phyloP scores from a whole-genome alignment of 2,329 filamentous ascomycete genomes.

The Aspergillus fructus region DNA sequence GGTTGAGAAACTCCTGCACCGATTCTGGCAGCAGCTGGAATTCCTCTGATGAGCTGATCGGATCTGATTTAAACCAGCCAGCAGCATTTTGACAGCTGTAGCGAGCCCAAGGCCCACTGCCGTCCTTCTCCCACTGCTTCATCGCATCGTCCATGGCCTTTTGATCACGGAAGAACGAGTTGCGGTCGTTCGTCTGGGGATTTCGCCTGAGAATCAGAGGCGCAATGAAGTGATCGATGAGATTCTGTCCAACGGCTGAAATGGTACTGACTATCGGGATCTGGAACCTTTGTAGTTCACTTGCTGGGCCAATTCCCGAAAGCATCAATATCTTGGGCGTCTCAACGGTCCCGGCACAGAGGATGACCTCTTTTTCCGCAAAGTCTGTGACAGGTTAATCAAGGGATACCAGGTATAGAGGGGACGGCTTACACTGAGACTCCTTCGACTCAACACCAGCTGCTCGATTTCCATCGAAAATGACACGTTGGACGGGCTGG shows the following conservation, averaged over 20 bases:
- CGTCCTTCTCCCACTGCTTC: slow-evolving; percentile 49
- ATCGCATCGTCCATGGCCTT: slow-evolving; percentile 47
- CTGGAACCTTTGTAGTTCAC: background rate
- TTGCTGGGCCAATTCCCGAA: background rate
- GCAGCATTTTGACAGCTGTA: slow-evolving; percentile 38
- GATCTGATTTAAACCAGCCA: slow-evolving; percentile 46
- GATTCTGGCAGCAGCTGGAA: slow-evolving; percentile 49
- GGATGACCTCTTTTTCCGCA: background rate
- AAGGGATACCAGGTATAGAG: too few relatives aligned
- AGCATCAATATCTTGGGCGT: background rate
- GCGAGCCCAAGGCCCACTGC: slow-evolving; percentile 37
- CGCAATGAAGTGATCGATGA: background rate
- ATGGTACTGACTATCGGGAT: background rate
- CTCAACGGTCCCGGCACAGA: background rate
- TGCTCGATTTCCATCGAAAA: too few relatives aligned
- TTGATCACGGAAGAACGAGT: slow-evolving; percentile 46
- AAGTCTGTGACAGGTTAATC: too few relatives aligned
- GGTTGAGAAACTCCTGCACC: slow-evolving; percentile 38
- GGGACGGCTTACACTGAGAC: too few relatives aligned
- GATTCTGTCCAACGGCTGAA: slow-evolving; percentile 41
- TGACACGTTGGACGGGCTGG: too few relatives aligned
- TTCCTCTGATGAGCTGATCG: slow-evolving; percentile 44
- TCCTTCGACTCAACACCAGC: too few relatives aligned
- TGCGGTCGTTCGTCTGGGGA: slow-evolving; percentile 44
- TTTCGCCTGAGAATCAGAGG: slow-evolving; percentile 36